Conservation (phyloP, 306 rosid species). For the Arachis stenosperma region DNA sequence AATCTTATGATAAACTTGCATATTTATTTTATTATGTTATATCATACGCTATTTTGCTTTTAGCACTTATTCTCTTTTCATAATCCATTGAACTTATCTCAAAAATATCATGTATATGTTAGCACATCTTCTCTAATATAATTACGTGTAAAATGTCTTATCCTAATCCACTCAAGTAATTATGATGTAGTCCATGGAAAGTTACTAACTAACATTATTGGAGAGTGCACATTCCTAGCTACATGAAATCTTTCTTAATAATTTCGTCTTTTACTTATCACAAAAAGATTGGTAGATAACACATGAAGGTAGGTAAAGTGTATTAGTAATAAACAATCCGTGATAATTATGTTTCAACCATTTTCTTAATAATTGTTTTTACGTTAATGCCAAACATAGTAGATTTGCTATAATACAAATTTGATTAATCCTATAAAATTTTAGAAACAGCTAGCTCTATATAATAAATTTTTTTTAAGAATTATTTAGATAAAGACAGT, state of each 20-base stretch:
- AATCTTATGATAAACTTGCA: neutral
- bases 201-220: slow-evolving; percentile 26
- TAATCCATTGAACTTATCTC: slow-evolving; percentile 39
- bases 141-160: slow-evolving; percentile 26
- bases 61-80: slow-evolving; percentile 33
- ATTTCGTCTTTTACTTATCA: slow-evolving; percentile 21
- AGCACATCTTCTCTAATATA: slow-evolving; percentile 35
- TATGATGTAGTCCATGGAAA: slow-evolving; percentile 34
- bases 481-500: no score
- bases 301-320: slow-evolving; percentile 28
- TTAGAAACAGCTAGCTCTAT: neutral
- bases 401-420: neutral
- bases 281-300: slow-evolving; percentile 20
- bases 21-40: neutral
- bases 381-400: neutral
- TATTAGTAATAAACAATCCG: neutral
- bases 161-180: slow-evolving; percentile 35
- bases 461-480: neutral
- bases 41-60: neutral
- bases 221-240: slow-evolving; percentile 35
- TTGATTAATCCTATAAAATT: neutral
- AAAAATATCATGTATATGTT: slow-evolving; percentile 20
- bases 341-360: slow-evolving; percentile 29
- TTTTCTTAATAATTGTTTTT: slow-evolving; percentile 21
- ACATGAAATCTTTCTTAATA: slow-evolving; percentile 24